phyloP scores from a whole-genome alignment of 805 yeast species.

The Suhomyces vadensis region DNA sequence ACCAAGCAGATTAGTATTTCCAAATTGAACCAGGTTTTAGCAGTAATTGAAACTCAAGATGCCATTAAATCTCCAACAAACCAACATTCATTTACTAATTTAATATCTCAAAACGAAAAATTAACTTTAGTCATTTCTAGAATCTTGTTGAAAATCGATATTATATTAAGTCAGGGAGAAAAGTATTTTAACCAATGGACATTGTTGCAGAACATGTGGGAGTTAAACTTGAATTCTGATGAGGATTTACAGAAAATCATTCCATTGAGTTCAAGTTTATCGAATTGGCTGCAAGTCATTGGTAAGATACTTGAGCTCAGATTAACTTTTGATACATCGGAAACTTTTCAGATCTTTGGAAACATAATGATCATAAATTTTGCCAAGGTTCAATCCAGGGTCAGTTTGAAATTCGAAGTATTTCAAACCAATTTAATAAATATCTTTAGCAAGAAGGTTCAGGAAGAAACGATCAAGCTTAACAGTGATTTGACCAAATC shows the following conservation, averaged over 20 bases:
- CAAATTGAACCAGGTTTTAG: slow-evolving; percentile 17
- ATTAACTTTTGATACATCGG: slow-evolving; percentile 52
- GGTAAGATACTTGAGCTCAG: slow-evolving; percentile 46
- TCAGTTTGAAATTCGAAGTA: slow-evolving; percentile 53
- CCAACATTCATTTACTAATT: background rate
- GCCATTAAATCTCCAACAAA: slow-evolving; percentile 5
- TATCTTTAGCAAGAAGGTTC: slow-evolving; percentile 42
- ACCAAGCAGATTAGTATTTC: slow-evolving; percentile 34
- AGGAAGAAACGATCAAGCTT: slow-evolving; percentile 26
- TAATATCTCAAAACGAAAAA: background rate
- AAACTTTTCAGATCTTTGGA: slow-evolving; percentile 42
- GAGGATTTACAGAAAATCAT: slow-evolving; percentile 36
- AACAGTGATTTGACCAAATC: slow-evolving; percentile 31
- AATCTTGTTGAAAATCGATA: slow-evolving; percentile 30
- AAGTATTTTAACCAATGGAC: slow-evolving; percentile 53
- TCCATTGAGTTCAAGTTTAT: slow-evolving; percentile 9
- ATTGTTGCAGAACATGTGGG: slow-evolving; percentile 60
- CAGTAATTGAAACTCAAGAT: slow-evolving; percentile 20
- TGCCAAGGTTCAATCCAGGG: slow-evolving; percentile 53
- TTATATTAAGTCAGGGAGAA: slow-evolving; percentile 25
- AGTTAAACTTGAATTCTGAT: slow-evolving; percentile 41
- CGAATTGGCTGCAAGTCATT: slow-evolving; percentile 52
- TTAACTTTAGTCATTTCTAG: slow-evolving; percentile 2
- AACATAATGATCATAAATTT: slow-evolving; percentile 40
- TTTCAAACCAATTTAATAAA: slow-evolving; percentile 54